A percentile compares a stretch with the other conserved stretches of the same genome.
These are phyloP conservation scores for Rhizopogon vulgaris DNA, from an alignment of 768 basidiomycete genomes.

Conservation along the genomic window DNA sequence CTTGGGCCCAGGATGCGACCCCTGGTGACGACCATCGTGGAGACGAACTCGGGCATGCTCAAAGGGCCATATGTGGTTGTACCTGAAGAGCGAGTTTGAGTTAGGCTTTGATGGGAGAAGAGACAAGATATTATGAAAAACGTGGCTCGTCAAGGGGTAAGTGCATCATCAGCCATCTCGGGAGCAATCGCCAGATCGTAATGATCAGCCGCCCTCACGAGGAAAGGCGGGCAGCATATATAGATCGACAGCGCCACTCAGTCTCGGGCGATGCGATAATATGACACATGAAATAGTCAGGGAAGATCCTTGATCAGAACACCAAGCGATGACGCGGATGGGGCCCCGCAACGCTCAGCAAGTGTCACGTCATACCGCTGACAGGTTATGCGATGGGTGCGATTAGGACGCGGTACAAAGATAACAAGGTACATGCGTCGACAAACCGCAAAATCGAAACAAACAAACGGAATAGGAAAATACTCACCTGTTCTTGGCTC, in stretches of 20 bases:
- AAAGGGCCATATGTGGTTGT: constrained; percentile 96
- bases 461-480: not conserved
- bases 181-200: no score
- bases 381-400: not conserved
- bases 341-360: not conserved
- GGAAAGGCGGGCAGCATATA: no score
- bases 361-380: not conserved
- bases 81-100: constrained; percentile 40
- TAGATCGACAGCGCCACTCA: no score
- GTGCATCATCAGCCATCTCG: no score
- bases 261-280: no score
- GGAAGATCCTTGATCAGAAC: not conserved
- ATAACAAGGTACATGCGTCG: not conserved
- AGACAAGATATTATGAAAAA: not conserved
- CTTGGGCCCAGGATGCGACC: constrained; percentile 19
- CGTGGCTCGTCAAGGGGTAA: not conserved
- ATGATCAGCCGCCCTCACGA: no score
- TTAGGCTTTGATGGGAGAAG: not conserved
- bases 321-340: not conserved
- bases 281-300: not conserved
- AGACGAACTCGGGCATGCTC: constrained; percentile 89
- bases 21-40: constrained; percentile 29
- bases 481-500: constrained; percentile 80
- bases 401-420: not conserved
- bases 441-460: not conserved